phyloP scores from a whole-genome alignment of 257 asterid species.

The Echium plantagineum region DNA sequence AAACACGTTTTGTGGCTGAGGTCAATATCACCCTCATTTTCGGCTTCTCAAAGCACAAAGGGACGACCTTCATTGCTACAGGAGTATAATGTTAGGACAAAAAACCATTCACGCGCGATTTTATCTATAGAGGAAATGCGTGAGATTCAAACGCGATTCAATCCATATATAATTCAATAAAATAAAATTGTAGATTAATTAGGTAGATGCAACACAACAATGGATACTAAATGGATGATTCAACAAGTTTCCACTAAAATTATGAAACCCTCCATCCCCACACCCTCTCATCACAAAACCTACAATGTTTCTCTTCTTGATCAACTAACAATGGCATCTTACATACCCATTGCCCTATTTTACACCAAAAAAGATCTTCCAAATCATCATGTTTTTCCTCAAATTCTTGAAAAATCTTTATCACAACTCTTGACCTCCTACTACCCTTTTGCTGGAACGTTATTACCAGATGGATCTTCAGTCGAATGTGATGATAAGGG shows the following conservation, averaged over 20 bases:
- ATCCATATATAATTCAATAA: too few relatives aligned
- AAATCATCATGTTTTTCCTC: not conserved
- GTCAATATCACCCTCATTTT: too few relatives aligned
- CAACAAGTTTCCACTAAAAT: slow-evolving; percentile 3
- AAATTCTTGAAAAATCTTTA: slow-evolving; percentile 5
- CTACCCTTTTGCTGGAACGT: slow-evolving; percentile 8
- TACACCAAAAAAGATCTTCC: not conserved
- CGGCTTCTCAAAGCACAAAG: too few relatives aligned
- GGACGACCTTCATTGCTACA: too few relatives aligned
- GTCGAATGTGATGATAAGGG: slow-evolving; percentile 7
- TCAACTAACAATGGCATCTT: not conserved
- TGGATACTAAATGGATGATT: not conserved
- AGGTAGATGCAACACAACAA: too few relatives aligned
- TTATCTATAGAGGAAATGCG: too few relatives aligned
- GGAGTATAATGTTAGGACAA: too few relatives aligned
- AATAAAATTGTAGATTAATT: too few relatives aligned
- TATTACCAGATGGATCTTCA: not conserved
- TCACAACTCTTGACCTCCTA: not conserved
- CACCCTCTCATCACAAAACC: not conserved
- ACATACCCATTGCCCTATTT: not conserved
- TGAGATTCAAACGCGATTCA: too few relatives aligned
- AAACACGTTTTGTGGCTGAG: too few relatives aligned
- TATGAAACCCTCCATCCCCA: slow-evolving; percentile 2
- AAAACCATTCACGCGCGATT: too few relatives aligned
- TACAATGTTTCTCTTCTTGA: slow-evolving; percentile 2